phyloP scores from a whole-genome alignment of 2,329 filamentous ascomycete genomes.

The Zymoseptoria passerinii region DNA sequence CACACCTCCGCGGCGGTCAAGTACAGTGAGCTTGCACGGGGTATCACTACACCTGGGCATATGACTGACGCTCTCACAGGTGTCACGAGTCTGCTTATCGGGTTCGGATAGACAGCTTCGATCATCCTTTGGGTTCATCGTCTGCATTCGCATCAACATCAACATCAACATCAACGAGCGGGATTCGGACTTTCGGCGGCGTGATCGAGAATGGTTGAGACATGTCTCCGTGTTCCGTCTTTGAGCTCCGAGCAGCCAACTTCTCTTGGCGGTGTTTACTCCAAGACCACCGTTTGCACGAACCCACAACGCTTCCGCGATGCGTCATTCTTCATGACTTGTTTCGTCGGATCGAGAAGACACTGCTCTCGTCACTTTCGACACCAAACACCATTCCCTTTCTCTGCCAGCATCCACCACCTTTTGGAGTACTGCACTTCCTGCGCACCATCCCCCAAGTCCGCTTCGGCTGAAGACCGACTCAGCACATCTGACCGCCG shows the following conservation, averaged over 20 bases:
- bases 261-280: neutral
- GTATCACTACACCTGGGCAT: no score
- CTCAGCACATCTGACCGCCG: neutral
- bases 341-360: no score
- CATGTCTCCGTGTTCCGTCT: neutral
- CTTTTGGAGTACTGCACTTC: no score
- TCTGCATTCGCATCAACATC: neutral
- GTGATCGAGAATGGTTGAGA: neutral
- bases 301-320: neutral
- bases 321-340: neutral
- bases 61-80: neutral
- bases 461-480: neutral
- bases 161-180: neutral
- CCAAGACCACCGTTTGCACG: neutral
- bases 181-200: neutral
- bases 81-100: neutral
- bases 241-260: neutral
- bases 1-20: no score
- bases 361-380: no score
- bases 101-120: no score
- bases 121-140: neutral
- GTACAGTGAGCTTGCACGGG: no score
- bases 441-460: neutral
- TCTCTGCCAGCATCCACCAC: no score
- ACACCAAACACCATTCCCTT: no score